A percentile compares a stretch with the other conserved stretches of the same genome.
phyloP scores from a whole-genome alignment of 2,329 filamentous ascomycete genomes.

The Cryphonectria nitschkei region DNA sequence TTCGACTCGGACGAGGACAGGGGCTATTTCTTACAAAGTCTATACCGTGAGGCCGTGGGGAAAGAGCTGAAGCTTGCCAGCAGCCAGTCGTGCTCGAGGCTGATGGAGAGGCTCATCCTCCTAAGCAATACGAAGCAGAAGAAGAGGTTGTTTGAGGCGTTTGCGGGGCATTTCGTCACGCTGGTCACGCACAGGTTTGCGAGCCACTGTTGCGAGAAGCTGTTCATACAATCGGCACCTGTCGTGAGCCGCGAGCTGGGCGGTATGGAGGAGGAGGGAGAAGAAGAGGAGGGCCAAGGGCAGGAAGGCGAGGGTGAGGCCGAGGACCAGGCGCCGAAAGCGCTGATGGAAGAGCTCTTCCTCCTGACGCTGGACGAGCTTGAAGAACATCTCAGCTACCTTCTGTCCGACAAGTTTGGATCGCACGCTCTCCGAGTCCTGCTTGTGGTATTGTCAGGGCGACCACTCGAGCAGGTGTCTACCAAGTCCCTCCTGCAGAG shows the following conservation, averaged over 20 bases:
- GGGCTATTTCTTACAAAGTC: constrained; percentile 73
- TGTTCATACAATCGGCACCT: constrained; percentile 83
- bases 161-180: constrained; percentile 83
- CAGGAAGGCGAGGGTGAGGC: constrained; percentile 44
- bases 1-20: constrained; percentile 79
- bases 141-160: constrained; percentile 83
- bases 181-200: constrained; percentile 95
- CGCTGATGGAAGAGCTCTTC: constrained; percentile 83
- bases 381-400: constrained; percentile 79
- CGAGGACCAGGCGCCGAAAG: constrained; percentile 51
- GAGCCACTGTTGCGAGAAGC: constrained; percentile 93
- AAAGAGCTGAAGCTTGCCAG: constrained; percentile 97
- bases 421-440: constrained; percentile 89
- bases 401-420: constrained; percentile 86
- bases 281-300: constrained; percentile 48
- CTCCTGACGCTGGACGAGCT: constrained; percentile 83
- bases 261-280: constrained; percentile 46
- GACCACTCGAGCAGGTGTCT: constrained; percentile 71
- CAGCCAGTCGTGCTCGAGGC: constrained; percentile 90
- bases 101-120: constrained; percentile 90
- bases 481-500: constrained; percentile 81
- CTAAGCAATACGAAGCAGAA: constrained; percentile 79
- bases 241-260: constrained; percentile 75
- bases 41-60: constrained; percentile 83
- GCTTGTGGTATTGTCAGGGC: constrained; percentile 81